Conservation (phyloP, 768 basidiomycete genomes). For the Chalciporus chontae region DNA sequence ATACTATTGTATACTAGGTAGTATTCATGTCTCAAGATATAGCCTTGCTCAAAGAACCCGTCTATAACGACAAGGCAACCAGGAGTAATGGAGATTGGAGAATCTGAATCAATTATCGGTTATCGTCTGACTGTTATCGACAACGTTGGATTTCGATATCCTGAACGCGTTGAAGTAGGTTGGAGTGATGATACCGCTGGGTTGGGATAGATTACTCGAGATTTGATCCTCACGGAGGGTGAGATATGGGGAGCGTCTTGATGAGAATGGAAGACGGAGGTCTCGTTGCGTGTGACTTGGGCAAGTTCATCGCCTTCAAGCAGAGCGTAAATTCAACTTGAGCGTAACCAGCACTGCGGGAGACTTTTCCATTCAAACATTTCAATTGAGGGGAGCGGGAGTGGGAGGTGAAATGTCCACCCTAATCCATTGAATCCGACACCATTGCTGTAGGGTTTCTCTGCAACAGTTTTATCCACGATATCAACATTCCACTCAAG, state of each 20-base stretch:
- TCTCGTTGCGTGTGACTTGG: constrained; percentile 9
- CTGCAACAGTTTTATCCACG: no score
- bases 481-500: no score
- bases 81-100: constrained; percentile 4
- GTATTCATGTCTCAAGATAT: constrained; percentile 15
- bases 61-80: constrained; percentile 6
- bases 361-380: not conserved
- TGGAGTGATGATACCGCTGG: not conserved
- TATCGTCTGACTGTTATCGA: no score
- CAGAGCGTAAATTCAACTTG: not conserved
- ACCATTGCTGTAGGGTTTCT: no score
- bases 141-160: constrained; percentile 14
- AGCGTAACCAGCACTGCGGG: not conserved
- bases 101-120: not conserved
- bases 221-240: constrained; percentile 18
- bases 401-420: not conserved
- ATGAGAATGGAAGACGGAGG: constrained; percentile 20
- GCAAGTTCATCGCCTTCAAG: constrained; percentile 13
- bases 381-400: not conserved
- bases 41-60: not conserved
- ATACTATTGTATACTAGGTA: constrained; percentile 16
- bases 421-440: not conserved
- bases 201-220: constrained; percentile 2
- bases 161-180: not conserved
- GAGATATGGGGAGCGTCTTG: not conserved